Base-by-base conservation (phyloP, 148 eudicot species). In the Rhododendron ovatum region DNA sequence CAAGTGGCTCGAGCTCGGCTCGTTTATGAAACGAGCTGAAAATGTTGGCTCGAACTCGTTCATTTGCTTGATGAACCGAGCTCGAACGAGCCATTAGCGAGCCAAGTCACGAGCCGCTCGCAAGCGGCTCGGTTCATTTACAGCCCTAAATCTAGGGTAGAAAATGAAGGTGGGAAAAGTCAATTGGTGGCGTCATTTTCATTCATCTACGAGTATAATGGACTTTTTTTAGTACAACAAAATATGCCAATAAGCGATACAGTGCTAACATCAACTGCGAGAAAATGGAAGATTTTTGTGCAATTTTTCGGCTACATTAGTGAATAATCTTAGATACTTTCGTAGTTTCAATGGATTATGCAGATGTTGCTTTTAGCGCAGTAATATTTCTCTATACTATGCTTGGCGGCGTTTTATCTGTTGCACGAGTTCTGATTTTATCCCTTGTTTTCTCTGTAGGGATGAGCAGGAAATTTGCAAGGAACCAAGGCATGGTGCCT, bases 401-500 rank as follows among this genome's bases (percentile, higher is more conserved):
- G 5, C 59, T 15, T 15, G 15, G 45, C 3, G 18, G 43, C 17
- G 2, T 28, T n/a, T 47, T 61, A 50, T 17, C 14, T 13, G 14
- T 76, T 84, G 71, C 24, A 53, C 15, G 1, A 37, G 24, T 57
- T 84, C 48, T 79, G 80, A 47, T 65, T 77, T 51, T 26, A 33
- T 35, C 28, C 48, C 37, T 0, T 50, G 24, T n/a, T 83, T 51
- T 48, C 71, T 33, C 74, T 67, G 51, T 85, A 96, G 99, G 95
- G 48, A 79, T 71, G 5, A 76, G 82, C 28, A 89, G 89, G 86
- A 91, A 89, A 86, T 88, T 59, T 13, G 90, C 91, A 24, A 91
- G 90, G 92, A 89, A 81, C 86, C 96, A 91, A 84, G 89, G 63
- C 3, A 65, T 43, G 2, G 59, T 71, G 43, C 90, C 83, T 20